A percentile compares a stretch with the other conserved stretches of the same genome.
phyloP scores from a whole-genome alignment of 768 basidiomycete genomes.

The Rhizopogon vesiculosus region DNA sequence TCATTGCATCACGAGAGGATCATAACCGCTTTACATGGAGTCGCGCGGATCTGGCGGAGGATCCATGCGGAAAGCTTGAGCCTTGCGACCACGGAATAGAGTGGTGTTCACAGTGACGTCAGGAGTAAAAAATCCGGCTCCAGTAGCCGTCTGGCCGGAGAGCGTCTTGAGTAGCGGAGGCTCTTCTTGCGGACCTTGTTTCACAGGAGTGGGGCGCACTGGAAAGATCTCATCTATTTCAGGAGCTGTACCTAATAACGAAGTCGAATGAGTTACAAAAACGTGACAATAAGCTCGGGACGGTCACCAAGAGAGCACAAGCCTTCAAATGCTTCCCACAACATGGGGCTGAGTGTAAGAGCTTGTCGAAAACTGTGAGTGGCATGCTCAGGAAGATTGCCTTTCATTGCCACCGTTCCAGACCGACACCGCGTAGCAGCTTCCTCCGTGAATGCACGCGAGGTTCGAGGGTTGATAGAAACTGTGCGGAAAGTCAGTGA shows the following conservation, averaged over 20 bases:
- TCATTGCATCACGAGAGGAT: not conserved
- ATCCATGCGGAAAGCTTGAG: slow-evolving; percentile 54
- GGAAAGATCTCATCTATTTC: slow-evolving; percentile 74
- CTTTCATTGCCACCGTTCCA: slow-evolving; percentile 72
- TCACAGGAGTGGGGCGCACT: slow-evolving; percentile 51
- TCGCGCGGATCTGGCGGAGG: slow-evolving; percentile 50
- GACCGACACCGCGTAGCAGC: slow-evolving; percentile 73
- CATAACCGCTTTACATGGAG: slow-evolving; percentile 44
- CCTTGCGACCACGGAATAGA: slow-evolving; percentile 55
- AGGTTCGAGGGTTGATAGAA: slow-evolving; percentile 48
- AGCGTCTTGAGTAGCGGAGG: slow-evolving; percentile 30
- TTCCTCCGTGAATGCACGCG: slow-evolving; percentile 64
- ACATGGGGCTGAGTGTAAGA: slow-evolving; percentile 65
- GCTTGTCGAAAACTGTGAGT: slow-evolving; percentile 65
- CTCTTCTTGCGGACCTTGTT: slow-evolving; percentile 51
- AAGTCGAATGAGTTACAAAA: slow-evolving; percentile 10
- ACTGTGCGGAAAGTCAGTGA: slow-evolving; percentile 32
- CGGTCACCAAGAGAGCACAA: slow-evolving; percentile 70
- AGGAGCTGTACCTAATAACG: slow-evolving; percentile 54
- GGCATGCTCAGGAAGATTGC: slow-evolving; percentile 76
- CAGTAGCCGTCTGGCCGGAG: slow-evolving; percentile 51
- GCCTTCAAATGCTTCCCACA: slow-evolving; percentile 94
- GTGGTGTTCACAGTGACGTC: slow-evolving; percentile 53
- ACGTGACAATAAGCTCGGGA: slow-evolving; percentile 2
- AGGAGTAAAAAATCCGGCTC: slow-evolving; percentile 74